Evolutionary conservation across 306 rosid species (phyloP), one percentile per base, ranked within the genome.

Genomic region (Cyamopsis tetragonoloba): DNA sequence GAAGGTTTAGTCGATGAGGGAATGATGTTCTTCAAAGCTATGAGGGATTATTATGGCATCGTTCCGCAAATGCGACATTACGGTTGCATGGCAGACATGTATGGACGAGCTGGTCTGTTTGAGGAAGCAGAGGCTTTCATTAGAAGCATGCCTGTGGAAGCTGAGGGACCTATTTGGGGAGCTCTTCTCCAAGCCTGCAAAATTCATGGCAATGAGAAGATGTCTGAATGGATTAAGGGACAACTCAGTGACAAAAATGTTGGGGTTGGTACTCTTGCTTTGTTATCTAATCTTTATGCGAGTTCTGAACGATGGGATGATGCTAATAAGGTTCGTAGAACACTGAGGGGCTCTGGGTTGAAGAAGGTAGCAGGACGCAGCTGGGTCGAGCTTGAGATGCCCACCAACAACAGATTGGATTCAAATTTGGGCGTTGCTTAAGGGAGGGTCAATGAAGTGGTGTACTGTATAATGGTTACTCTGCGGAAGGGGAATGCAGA

Each of bases 121-220:
- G 86, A 79, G 61, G 92, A 83, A 35, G 97, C 89, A 22, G 85
- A 81, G 78, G 74, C 68, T 42, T 82, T 91, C 70, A 66, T 81
- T 11, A 60, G 23, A 26, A 61, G 76, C 39, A 66, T 78, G 78
- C 83, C 75, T 12, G 56, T 73, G 50, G 83, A 78, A 66, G 81
- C 81, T 6, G 77, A 78, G 57, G 67, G 81, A 9, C 76, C 85
- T 11, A 73, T 86, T 73, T 86, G 91, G 89, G 93, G 92, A 60
- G 83, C 89, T 57, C 74, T 88, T 82, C 88, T 88, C 65, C 81
- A 83, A 43, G 92, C 91, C 38, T 91, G 96, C 66, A 87, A 73
- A 62, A 53, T 63, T 61, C 84, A 91, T 81, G 89, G 91, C 20
- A 76, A 88, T 54, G 84, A 80, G 63, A 50, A 67, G 32, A 84